Percentiles rank a stretch among this genome's conserved stretches.
Evolutionary conservation across 352 stramenopile genomes (phyloP).

Genomic region (Ochromonadaceae sp.): DNA sequence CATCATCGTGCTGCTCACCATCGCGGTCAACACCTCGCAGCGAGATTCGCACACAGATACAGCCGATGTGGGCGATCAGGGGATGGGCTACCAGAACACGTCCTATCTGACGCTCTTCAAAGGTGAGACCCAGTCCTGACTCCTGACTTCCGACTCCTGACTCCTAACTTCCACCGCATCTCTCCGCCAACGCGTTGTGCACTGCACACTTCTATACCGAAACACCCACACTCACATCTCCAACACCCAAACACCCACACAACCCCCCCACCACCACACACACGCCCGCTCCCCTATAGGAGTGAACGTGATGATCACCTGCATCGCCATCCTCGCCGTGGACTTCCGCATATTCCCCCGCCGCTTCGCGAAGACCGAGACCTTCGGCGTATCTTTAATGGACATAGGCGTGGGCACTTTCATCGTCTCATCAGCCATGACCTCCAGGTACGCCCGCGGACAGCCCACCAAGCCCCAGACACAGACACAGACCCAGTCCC

Average conservation of each 20-base stretch:
- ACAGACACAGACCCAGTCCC: not conserved
- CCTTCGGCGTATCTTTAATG: constrained; percentile 90
- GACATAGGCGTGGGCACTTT: constrained; percentile 88
- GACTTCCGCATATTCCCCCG: constrained; percentile 90
- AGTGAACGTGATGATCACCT: constrained; percentile 29
- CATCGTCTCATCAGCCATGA: constrained; percentile 57
- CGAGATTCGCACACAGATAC: not conserved
- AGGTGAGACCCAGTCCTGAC: no score
- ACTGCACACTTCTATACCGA: no score
- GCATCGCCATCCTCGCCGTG: constrained; percentile 85
- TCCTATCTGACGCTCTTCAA: no score
- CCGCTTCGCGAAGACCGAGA: constrained; percentile 78
- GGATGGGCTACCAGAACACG: not conserved
- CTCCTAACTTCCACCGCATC: no score
- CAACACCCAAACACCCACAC: no score
- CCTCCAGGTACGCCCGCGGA: constrained; percentile 41
- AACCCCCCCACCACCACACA: no score
- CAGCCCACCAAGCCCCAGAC: not conserved
- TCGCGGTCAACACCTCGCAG: no score
- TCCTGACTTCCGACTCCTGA: no score
- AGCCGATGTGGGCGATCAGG: not conserved
- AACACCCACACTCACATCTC: no score
- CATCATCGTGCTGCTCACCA: not conserved
- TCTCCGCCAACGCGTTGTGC: no score
- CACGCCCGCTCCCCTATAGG: no score